phyloP scores from a whole-genome alignment of 768 basidiomycete species.

The Gloeophyllum trabeum region DNA sequence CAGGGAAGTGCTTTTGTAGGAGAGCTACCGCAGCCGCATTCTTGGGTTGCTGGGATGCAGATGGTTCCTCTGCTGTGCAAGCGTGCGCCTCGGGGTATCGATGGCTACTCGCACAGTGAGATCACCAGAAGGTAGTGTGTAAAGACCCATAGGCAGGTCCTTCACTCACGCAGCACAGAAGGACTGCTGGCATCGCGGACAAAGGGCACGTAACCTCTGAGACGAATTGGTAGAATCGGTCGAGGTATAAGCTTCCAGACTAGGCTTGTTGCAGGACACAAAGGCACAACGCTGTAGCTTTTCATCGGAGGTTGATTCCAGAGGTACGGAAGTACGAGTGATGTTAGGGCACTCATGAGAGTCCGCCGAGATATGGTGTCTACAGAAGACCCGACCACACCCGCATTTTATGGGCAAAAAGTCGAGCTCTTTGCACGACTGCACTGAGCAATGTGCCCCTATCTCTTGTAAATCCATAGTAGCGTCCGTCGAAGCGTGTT shows the following conservation, averaged over 20 bases:
- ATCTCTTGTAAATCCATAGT: conserved; percentile 36
- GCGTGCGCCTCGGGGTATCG: conserved; percentile 52
- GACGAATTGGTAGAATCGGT: conserved; percentile 12
- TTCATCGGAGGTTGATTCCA: conserved; percentile 9
- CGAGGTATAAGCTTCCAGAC: conserved; percentile 31
- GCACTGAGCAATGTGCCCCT: conserved; percentile 55
- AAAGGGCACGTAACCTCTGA: conserved; percentile 24
- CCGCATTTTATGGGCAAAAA: conserved; percentile 68
- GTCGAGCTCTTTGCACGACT: conserved; percentile 52
- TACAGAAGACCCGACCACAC: conserved; percentile 53
- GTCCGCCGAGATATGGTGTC: conserved; percentile 46
- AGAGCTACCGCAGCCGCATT: conserved; percentile 40
- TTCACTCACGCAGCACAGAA: conserved; percentile 56
- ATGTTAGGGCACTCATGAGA: conserved; percentile 60
- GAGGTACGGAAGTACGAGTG: too few relatives aligned
- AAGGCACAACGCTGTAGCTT: conserved; percentile 39
- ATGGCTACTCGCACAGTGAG: conserved; percentile 32
- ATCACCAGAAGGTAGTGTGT: too few relatives aligned
- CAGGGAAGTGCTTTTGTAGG: conserved; percentile 40
- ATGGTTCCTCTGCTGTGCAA: conserved; percentile 24
- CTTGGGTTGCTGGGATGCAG: conserved; percentile 17
- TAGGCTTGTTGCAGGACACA: conserved; percentile 40
- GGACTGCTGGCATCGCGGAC: conserved; percentile 38
- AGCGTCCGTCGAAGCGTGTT: background rate
- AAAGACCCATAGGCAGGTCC: too few relatives aligned